Evolutionary conservation across 257 asterid genomes (phyloP).

Genomic region (Penstemon eatonii): DNA sequence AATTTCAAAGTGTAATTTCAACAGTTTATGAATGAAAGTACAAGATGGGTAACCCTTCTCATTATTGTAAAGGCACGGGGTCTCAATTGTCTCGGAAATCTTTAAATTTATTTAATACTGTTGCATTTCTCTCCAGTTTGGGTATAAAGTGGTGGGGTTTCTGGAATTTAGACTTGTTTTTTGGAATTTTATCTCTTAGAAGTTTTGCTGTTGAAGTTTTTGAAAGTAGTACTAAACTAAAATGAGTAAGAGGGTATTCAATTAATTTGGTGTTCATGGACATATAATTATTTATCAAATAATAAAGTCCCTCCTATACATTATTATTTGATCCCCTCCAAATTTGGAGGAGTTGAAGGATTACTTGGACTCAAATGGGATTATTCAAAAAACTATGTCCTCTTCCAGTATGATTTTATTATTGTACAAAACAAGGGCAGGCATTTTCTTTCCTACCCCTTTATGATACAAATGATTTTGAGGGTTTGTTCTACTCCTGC

Average conservation of each 20-base stretch:
- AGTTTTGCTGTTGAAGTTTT: constrained; percentile 3
- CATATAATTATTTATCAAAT: too few relatives aligned
- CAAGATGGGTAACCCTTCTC: not conserved
- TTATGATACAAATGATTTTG: not conserved
- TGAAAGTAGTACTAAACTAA: not conserved
- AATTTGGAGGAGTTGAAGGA: not conserved
- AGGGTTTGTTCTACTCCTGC: constrained; percentile 1
- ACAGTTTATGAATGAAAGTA: not conserved
- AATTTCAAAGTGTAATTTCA: not conserved
- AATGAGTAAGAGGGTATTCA: not conserved
- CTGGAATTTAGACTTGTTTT: not conserved
- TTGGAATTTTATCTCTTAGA: not conserved
- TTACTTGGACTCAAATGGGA: not conserved
- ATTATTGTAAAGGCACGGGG: constrained; percentile 8
- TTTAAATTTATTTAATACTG: not conserved
- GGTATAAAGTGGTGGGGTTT: not conserved
- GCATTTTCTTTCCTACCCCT: not conserved
- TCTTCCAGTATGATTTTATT: not conserved
- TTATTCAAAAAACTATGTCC: not conserved
- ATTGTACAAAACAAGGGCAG: not conserved
- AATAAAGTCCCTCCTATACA: not conserved
- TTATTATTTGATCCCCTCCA: not conserved
- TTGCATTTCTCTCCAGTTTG: not conserved
- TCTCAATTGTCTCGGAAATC: not conserved
- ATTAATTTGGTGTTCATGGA: too few relatives aligned